A percentile compares a stretch with the other conserved stretches of the same genome.
These are phyloP conservation scores for Paxillus involutus DNA, from an alignment of 768 basidiomycete species.

Conservation along the genomic window DNA sequence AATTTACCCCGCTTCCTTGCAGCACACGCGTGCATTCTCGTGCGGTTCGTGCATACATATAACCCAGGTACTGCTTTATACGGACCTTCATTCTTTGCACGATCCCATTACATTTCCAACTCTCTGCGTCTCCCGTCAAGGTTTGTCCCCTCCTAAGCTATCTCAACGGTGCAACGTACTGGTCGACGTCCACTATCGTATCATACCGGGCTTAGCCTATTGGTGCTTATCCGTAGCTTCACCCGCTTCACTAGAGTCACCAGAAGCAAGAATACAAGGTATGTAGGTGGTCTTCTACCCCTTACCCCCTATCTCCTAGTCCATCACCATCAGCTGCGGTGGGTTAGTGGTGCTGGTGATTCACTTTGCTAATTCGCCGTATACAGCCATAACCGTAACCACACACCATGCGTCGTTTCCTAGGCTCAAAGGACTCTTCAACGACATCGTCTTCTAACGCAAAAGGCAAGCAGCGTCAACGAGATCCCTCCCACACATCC, in stretches of 20 bases:
- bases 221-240: background rate
- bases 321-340: conserved; percentile 19
- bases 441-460: conserved; percentile 3
- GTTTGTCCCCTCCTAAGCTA: background rate
- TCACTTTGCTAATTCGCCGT: conserved; percentile 15
- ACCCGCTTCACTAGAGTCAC: background rate
- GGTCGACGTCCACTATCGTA: background rate
- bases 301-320: conserved; percentile 2
- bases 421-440: conserved; percentile 27
- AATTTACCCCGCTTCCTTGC: conserved; percentile 10
- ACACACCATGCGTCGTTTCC: conserved; percentile 29
- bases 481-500: conserved; percentile 5
- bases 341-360: conserved; percentile 6
- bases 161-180: conserved; percentile 3
- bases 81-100: conserved; percentile 11
- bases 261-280: conserved; percentile 9
- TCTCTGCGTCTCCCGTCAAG: background rate
- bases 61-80: conserved; percentile 11
- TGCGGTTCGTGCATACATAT: conserved; percentile 20
- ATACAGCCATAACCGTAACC: conserved; percentile 11
- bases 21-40: conserved; percentile 12
- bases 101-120: conserved; percentile 4
- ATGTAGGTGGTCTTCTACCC: conserved; percentile 7
- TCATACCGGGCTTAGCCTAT: background rate
- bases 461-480: conserved; percentile 28